phyloP scores from a whole-genome alignment of 768 basidiomycete genomes.

The Sarcodon aspratus region DNA sequence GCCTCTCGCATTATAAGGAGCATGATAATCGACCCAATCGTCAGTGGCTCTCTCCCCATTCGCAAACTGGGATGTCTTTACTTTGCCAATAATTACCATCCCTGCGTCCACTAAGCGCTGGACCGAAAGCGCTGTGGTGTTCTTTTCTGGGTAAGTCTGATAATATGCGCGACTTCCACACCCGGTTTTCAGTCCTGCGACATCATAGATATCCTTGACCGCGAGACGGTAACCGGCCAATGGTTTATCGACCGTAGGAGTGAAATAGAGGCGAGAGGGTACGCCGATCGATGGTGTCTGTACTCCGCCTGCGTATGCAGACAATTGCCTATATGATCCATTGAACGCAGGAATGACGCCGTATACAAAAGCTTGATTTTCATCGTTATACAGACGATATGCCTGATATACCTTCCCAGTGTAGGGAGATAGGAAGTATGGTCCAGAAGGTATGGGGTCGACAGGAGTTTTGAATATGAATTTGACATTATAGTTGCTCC shows the following conservation, averaged over 20 bases:
- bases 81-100: conserved; percentile 41
- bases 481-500: no score
- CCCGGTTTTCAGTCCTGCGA: conserved; percentile 23
- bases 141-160: conserved; percentile 22
- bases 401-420: conserved; percentile 18
- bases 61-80: conserved; percentile 41
- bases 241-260: conserved; percentile 15
- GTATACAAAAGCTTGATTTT: conserved; percentile 31
- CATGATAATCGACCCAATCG: conserved; percentile 21
- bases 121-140: conserved; percentile 28
- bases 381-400: conserved; percentile 30
- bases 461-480: background rate
- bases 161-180: conserved; percentile 26
- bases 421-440: conserved; percentile 13
- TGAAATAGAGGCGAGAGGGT: conserved; percentile 33
- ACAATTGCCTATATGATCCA: conserved; percentile 17
- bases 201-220: conserved; percentile 35
- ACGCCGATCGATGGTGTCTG: conserved; percentile 28
- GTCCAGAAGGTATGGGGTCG: conserved; percentile 13
- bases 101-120: conserved; percentile 35
- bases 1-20: conserved; percentile 20
- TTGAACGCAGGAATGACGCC: conserved; percentile 26
- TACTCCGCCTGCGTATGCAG: conserved; percentile 13
- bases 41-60: conserved; percentile 26
- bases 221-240: conserved; percentile 36